These are phyloP conservation scores for Trichoderma sp. DNA, from an alignment of 2,329 filamentous ascomycete species.

Conservation along the genomic window DNA sequence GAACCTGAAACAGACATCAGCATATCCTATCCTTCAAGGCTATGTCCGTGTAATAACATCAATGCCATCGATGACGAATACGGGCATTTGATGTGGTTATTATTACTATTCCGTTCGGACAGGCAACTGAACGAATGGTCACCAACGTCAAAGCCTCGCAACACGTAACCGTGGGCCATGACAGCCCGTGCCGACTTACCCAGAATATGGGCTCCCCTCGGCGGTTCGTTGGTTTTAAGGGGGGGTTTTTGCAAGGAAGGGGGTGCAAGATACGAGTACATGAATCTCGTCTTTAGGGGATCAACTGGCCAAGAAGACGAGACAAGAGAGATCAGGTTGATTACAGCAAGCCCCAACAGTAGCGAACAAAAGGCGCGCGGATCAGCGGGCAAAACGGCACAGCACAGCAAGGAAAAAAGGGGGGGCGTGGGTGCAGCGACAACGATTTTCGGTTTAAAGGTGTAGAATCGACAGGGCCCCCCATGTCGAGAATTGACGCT, in stretches of 20 bases:
- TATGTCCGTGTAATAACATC: background rate
- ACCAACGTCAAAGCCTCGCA: slow-evolving; percentile 1
- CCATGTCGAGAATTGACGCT: slow-evolving; percentile 6
- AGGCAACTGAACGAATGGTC: no score
- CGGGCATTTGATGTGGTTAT: background rate
- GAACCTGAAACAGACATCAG: background rate
- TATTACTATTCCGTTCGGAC: background rate
- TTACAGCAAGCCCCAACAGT: background rate
- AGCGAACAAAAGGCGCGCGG: background rate
- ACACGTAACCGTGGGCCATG: slow-evolving; percentile 4
- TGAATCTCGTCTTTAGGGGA: background rate
- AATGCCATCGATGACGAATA: background rate
- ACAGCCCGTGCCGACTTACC: slow-evolving; percentile 25
- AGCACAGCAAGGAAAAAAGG: background rate
- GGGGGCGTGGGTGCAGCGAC: slow-evolving; percentile 2
- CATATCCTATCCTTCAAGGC: background rate
- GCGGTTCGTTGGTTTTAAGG: background rate
- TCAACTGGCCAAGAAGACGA: background rate
- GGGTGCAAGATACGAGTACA: background rate
- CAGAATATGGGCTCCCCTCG: slow-evolving; percentile 20
- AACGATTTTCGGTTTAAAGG: background rate
- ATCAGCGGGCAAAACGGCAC: slow-evolving; percentile 17
- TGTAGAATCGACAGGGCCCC: background rate
- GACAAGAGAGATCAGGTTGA: background rate
- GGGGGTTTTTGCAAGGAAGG: background rate